Evolutionary conservation across 768 basidiomycete species (phyloP).

Genomic region (Leccinum variicolor): DNA sequence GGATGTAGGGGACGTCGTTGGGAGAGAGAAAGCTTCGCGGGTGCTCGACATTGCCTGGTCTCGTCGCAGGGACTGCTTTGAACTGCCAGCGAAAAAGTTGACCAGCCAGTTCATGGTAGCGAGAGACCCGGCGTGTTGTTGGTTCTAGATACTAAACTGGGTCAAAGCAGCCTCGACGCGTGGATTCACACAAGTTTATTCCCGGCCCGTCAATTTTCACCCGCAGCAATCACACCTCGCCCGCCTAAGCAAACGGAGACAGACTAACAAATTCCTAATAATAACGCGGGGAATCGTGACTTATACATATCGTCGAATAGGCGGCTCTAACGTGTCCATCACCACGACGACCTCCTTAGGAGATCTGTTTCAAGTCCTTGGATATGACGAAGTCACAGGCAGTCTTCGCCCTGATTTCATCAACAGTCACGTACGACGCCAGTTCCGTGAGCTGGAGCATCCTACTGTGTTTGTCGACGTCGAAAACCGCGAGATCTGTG

Average conservation of each 20-base stretch:
- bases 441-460: slow-evolving; percentile 71
- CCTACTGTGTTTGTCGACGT: slow-evolving; percentile 72
- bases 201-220: slow-evolving; percentile 7
- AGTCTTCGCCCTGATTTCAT: slow-evolving; percentile 81
- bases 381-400: slow-evolving; percentile 70
- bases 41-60: slow-evolving; percentile 74
- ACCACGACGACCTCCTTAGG: slow-evolving; percentile 1
- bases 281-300: background rate
- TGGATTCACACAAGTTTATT: background rate
- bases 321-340: background rate
- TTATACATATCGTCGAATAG: background rate
- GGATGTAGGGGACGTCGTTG: slow-evolving; percentile 63
- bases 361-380: slow-evolving; percentile 40
- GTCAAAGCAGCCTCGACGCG: slow-evolving; percentile 6
- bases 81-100: slow-evolving; percentile 57
- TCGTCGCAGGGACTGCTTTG: slow-evolving; percentile 46
- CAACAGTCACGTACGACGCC: slow-evolving; percentile 73
- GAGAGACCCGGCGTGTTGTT: slow-evolving; percentile 3
- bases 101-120: slow-evolving; percentile 68
- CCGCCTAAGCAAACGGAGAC: background rate
- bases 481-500: slow-evolving; percentile 87
- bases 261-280: background rate
- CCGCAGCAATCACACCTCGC: slow-evolving; percentile 15
- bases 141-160: slow-evolving; percentile 9
- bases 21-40: slow-evolving; percentile 85